Conservation (phyloP, 2,329 filamentous ascomycete genomes). For the Trichoderma sp. region DNA sequence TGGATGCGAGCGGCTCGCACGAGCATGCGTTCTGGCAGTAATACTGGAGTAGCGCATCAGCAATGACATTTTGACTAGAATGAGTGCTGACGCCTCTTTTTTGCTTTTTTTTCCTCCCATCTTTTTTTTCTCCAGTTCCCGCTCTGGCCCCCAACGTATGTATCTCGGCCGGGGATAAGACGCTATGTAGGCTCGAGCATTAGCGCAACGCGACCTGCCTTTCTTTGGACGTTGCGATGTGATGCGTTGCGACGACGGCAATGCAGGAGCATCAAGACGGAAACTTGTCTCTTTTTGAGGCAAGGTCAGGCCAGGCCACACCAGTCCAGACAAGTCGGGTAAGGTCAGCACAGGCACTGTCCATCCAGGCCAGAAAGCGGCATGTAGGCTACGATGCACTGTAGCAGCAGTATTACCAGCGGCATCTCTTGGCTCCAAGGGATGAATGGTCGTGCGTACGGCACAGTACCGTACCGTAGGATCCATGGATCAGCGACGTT, state of each 20-base stretch:
- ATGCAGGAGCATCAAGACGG: background rate
- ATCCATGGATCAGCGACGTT: background rate
- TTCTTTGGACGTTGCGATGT: background rate
- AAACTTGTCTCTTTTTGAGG: background rate
- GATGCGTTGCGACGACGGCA: conserved; percentile 10
- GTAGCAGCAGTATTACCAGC: background rate
- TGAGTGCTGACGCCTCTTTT: conserved; percentile 1
- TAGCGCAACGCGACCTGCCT: background rate
- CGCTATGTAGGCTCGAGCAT: conserved; percentile 4
- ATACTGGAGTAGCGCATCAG: background rate
- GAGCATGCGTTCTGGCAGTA: background rate
- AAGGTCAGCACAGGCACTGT: background rate
- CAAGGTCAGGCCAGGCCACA: background rate
- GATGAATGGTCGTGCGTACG: background rate
- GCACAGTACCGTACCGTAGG: background rate
- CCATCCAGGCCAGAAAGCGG: background rate
- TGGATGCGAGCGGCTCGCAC: background rate
- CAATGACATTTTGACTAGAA: background rate
- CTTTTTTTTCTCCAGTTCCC: background rate
- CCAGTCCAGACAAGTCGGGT: background rate
- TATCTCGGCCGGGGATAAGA: conserved; percentile 2
- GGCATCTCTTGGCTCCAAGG: background rate
- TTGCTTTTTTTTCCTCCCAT: background rate
- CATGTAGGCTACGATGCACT: background rate
- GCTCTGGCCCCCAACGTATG: background rate